A percentile compares a stretch with the other conserved stretches of the same genome.
Evolutionary conservation across 805 yeast species (phyloP).

Genomic region (Candida methanosorbosa): DNA sequence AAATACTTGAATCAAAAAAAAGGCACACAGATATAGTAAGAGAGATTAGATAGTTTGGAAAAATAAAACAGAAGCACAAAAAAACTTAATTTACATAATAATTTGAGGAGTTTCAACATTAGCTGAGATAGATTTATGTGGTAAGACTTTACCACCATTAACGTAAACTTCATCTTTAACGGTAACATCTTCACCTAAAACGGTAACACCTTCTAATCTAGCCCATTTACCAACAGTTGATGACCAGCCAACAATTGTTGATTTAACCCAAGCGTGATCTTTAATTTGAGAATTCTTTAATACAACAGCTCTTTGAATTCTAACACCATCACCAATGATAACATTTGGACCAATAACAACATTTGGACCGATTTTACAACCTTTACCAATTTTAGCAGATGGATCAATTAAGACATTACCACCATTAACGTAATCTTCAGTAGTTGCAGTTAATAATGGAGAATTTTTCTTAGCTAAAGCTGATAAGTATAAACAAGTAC

Average conservation of each 20-base stretch:
- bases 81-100: constrained; percentile 63
- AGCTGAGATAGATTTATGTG: constrained; percentile 93
- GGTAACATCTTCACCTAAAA: constrained; percentile 97
- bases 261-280: constrained; percentile 97
- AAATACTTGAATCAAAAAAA: too few species aligned
- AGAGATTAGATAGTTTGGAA: neutral
- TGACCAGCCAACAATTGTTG: constrained; percentile 98
- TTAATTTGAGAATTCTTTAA: constrained; percentile 84
- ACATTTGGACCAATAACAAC: constrained; percentile 97
- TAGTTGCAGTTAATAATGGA: constrained; percentile 48
- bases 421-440: constrained; percentile 70
- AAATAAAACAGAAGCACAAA: neutral
- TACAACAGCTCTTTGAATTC: constrained; percentile 92
- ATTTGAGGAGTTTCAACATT: constrained; percentile 97
- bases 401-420: constrained; percentile 94
- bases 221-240: constrained; percentile 98
- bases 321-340: constrained; percentile 94
- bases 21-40: too few species aligned
- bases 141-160: constrained; percentile 98
- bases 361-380: constrained; percentile 96
- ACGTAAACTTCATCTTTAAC: constrained; percentile 97
- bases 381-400: constrained; percentile 84
- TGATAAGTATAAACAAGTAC: constrained; percentile 86
- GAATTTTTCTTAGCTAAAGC: constrained; percentile 79
- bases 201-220: constrained; percentile 95